phyloP scores from a whole-genome alignment of 2,329 filamentous ascomycete genomes.

The Aspergillus terreus region DNA sequence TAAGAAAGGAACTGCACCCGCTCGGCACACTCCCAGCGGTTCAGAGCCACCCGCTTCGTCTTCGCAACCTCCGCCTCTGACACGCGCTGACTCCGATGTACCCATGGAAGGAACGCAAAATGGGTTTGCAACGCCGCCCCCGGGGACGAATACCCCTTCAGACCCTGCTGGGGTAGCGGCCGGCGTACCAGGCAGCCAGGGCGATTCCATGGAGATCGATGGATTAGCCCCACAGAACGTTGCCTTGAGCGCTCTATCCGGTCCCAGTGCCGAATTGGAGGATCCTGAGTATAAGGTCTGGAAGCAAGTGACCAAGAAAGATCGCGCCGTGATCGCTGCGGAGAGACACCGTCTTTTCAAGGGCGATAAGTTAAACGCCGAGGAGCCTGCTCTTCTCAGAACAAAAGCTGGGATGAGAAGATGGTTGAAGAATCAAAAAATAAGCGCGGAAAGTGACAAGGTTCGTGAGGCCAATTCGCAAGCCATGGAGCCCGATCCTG shows the following conservation, averaged over 20 bases:
- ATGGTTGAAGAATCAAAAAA: constrained; percentile 75
- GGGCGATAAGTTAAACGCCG: constrained; percentile 75
- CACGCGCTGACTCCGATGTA: constrained; percentile 68
- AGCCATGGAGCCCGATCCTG: constrained; percentile 47
- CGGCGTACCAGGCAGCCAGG: constrained; percentile 62
- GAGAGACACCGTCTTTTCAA: constrained; percentile 84
- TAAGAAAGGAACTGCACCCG: constrained; percentile 59
- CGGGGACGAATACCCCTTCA: constrained; percentile 72
- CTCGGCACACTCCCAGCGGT: constrained; percentile 70
- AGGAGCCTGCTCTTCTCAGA: constrained; percentile 82
- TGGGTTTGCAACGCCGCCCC: constrained; percentile 79
- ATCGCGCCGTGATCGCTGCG: constrained; percentile 79
- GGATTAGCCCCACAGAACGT: constrained; percentile 63
- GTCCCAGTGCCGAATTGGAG: constrained; percentile 77
- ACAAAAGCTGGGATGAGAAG: constrained; percentile 86
- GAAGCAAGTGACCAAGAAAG: constrained; percentile 98
- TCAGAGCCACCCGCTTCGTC: constrained; percentile 68
- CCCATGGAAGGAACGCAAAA: constrained; percentile 71
- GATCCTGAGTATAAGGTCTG: constrained; percentile 92
- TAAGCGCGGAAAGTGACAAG: constrained; percentile 52
- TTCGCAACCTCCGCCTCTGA: constrained; percentile 47
- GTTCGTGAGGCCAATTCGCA: constrained; percentile 44
- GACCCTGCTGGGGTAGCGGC: constrained; percentile 65
- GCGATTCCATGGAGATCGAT: constrained; percentile 84
- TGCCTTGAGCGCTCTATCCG: constrained; percentile 62